A percentile compares a stretch with the other conserved stretches of the same genome.
phyloP scores from a whole-genome alignment of 495 filamentous ascomycete species.

The Umbilicaria muhlenbergii region DNA sequence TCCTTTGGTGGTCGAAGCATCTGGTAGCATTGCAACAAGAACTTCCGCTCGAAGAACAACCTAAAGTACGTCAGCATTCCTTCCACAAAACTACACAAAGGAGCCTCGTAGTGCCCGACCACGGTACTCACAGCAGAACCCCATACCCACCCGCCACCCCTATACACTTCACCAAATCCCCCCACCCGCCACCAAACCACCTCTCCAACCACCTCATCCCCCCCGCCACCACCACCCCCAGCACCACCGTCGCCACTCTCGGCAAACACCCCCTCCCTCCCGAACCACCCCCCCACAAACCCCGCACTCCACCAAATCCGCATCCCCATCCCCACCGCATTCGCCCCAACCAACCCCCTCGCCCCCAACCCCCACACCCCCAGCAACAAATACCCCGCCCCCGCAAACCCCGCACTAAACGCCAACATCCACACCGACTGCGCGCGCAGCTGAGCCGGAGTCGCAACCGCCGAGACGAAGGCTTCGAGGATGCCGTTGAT shows the following conservation, averaged over 20 bases:
- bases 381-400: constrained; percentile 55
- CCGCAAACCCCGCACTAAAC: constrained; percentile 59
- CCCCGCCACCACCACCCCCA: constrained; percentile 19
- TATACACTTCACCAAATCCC: constrained; percentile 34
- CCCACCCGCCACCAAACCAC: constrained; percentile 15
- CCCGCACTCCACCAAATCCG: constrained; percentile 62
- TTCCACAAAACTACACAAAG: neutral
- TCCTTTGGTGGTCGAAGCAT: constrained; percentile 18
- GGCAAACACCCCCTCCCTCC: constrained; percentile 17
- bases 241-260: constrained; percentile 18
- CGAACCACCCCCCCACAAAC: constrained; percentile 57
- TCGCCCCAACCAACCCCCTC: constrained; percentile 65
- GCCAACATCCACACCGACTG: constrained; percentile 73
- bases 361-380: constrained; percentile 51
- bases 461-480: constrained; percentile 77
- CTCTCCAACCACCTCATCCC: constrained; percentile 16
- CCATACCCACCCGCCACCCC: constrained; percentile 36
- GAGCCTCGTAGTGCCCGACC: neutral
- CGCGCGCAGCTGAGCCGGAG: constrained; percentile 44
- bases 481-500: constrained; percentile 86
- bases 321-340: constrained; percentile 70
- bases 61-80: constrained; percentile 22
- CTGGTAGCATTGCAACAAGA: constrained; percentile 33
- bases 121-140: constrained; percentile 40
- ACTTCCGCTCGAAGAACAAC: constrained; percentile 41